Base-by-base conservation (phyloP, 2,329 filamentous ascomycete species). In the Helotiales sp. region DNA sequence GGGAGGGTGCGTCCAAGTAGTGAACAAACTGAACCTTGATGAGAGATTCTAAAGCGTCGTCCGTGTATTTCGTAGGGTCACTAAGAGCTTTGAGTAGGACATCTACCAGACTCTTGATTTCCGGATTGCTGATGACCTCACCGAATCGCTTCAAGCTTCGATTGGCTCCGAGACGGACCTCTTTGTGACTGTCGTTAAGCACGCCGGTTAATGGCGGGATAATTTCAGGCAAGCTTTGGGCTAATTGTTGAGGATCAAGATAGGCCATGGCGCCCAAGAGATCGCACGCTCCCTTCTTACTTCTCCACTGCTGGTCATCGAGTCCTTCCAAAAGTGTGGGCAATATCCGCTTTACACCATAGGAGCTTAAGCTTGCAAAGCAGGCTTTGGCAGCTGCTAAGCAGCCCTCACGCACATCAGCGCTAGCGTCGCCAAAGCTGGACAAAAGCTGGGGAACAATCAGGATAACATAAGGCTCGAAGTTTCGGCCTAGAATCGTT, bases 11-110 rank as follows among this genome's bases (percentile, higher is more conserved):
- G 74, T 99, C 95, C n/a, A 99, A 83, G 71, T 98, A 99, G 75
- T 99, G 95, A 13, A 97, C 87, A 71, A 99, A 99, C 49, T 92
- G 92, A n/a, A 99, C 90, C 76, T 96, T 97, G 78, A 99, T 97
- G 58, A 99, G 83, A 0, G 91, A 81, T 72, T 99, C 93, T 59
- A 99, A 80, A 15, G 95, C 95, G 65, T 96, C 90, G 69, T 99
- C 93, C 0, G 96, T 99, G 76, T 96, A 91, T 72, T 95, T 98
- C 0, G 93, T 99, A 1, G 95, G 93, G 72, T 99, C 95, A 69
- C 95, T 99, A 59, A 99, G 84, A 61, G 95, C 96, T 76, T 97
- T 98, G 66, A 99, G 86, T 31, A 99, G 83, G 56, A 97, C 89
- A 67, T 89, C 88, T 58, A 98, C 93, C 13, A 98, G 81, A 63